Evolutionary conservation across 805 yeast genomes (phyloP).

Genomic region (Debaryomyces hansenii): DNA sequence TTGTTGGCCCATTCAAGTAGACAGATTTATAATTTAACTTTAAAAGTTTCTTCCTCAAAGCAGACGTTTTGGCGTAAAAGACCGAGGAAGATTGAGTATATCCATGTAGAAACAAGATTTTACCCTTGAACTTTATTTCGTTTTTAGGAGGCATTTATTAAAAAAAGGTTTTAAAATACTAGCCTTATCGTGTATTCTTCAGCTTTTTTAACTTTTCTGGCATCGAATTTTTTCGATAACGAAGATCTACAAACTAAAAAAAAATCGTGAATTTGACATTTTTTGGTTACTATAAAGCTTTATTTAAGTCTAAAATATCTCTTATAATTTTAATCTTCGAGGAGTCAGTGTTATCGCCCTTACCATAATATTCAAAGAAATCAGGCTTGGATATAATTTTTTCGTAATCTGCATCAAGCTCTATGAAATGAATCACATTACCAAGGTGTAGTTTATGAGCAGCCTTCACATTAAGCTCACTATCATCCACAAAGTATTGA

Average conservation of each 20-base stretch:
- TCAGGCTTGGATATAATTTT: constrained; percentile 27
- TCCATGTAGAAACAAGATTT: constrained; percentile 87
- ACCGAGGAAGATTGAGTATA: constrained; percentile 81
- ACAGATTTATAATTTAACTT: constrained; percentile 66
- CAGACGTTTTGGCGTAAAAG: constrained; percentile 87
- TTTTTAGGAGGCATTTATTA: constrained; percentile 2
- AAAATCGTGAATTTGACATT: no score
- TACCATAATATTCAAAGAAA: constrained; percentile 33
- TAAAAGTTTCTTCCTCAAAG: constrained; percentile 74
- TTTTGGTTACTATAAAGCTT: constrained; percentile 6
- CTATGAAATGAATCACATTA: constrained; percentile 71
- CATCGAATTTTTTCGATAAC: no score
- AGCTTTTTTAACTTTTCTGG: no score
- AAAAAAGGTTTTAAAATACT: no score
- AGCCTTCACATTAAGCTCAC: constrained; percentile 73
- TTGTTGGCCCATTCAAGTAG: constrained; percentile 78
- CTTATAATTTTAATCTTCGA: constrained; percentile 33
- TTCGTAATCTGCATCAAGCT: constrained; percentile 56
- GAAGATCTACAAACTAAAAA: no score
- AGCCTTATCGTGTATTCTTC: no score
- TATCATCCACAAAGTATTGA: constrained; percentile 80
- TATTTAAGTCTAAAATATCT: constrained; percentile 31
- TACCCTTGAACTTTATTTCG: constrained; percentile 29
- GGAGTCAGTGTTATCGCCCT: constrained; percentile 26
- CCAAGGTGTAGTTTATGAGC: constrained; percentile 74